Evolutionary conservation across 1,284 basidiomycete genomes (phyloP).

Genomic region (Gomphus sp.): DNA sequence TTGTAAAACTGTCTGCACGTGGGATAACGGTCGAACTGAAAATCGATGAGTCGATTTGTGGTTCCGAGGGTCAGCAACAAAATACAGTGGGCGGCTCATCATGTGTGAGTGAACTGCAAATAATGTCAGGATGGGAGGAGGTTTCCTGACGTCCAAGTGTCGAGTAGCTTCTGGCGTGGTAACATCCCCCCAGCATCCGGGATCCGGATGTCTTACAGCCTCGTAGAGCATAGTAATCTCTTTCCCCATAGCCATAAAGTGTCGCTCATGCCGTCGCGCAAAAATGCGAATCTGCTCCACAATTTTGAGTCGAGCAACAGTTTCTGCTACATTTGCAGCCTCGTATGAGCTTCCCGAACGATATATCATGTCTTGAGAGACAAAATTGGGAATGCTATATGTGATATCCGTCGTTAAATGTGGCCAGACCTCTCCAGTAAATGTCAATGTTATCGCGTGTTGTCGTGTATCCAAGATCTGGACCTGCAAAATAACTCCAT

Average conservation of each 20-base stretch:
- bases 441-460: slow-evolving; percentile 33
- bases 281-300: slow-evolving; percentile 44
- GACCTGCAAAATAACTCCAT: slow-evolving; percentile 42
- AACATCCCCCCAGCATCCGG: slow-evolving; percentile 40
- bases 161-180: slow-evolving; percentile 41
- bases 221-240: slow-evolving; percentile 33
- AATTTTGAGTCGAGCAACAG: slow-evolving; percentile 48
- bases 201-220: slow-evolving; percentile 33
- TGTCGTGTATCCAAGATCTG: slow-evolving; percentile 23
- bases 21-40: slow-evolving; percentile 55
- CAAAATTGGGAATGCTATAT: slow-evolving; percentile 47
- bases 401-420: slow-evolving; percentile 42
- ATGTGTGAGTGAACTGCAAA: slow-evolving; percentile 72
- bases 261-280: slow-evolving; percentile 33
- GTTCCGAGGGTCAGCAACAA: slow-evolving; percentile 46
- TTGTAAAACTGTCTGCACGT: slow-evolving; percentile 46
- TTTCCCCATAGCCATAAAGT: slow-evolving; percentile 26
- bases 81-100: slow-evolving; percentile 56
- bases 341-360: slow-evolving; percentile 18
- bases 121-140: slow-evolving; percentile 28
- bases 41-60: slow-evolving; percentile 58
- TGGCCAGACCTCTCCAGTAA: slow-evolving; percentile 41
- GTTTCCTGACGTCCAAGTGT: slow-evolving; percentile 26
- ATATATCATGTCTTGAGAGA: slow-evolving; percentile 33
- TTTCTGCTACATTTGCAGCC: slow-evolving; percentile 25